Evolutionary conservation across 2,329 filamentous ascomycete genomes (phyloP).

Genomic region (Amesomyces nigricolor): DNA sequence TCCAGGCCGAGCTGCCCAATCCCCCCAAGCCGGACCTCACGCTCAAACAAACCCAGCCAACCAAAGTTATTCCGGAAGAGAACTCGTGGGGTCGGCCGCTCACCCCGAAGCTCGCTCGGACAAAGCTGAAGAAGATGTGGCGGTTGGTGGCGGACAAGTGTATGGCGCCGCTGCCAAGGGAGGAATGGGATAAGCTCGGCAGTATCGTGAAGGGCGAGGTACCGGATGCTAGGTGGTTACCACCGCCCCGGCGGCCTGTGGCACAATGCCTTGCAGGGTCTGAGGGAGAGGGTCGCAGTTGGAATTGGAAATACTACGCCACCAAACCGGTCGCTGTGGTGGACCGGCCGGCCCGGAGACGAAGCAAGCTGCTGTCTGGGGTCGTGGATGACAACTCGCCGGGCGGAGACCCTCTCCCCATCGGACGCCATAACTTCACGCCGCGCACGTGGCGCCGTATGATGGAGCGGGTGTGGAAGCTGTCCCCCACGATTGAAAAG

Average conservation of each 20-base stretch:
- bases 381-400: conserved; percentile 34
- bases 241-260: conserved; percentile 35
- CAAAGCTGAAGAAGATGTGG: conserved; percentile 46
- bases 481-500: conserved; percentile 39
- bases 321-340: conserved; percentile 35
- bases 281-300: conserved; percentile 17
- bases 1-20: conserved; percentile 27
- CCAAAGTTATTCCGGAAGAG: conserved; percentile 33
- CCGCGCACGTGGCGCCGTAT: conserved; percentile 43
- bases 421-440: conserved; percentile 33
- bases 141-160: conserved; percentile 39
- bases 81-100: conserved; percentile 48
- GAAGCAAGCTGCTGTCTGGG: conserved; percentile 34
- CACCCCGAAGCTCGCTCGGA: conserved; percentile 34
- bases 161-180: conserved; percentile 47
- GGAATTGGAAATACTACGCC: conserved; percentile 42
- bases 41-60: conserved; percentile 32
- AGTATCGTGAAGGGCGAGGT: conserved; percentile 41
- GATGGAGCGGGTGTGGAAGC: conserved; percentile 42
- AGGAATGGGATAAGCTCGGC: conserved; percentile 53
- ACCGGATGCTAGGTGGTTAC: conserved; percentile 32
- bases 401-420: conserved; percentile 28
- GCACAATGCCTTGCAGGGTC: conserved; percentile 18
- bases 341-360: conserved; percentile 35
- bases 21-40: conserved; percentile 29